Evolutionary conservation across 164 flowering plant species (phyloP).

Genomic region (Tetrastigma voinierianum): DNA sequence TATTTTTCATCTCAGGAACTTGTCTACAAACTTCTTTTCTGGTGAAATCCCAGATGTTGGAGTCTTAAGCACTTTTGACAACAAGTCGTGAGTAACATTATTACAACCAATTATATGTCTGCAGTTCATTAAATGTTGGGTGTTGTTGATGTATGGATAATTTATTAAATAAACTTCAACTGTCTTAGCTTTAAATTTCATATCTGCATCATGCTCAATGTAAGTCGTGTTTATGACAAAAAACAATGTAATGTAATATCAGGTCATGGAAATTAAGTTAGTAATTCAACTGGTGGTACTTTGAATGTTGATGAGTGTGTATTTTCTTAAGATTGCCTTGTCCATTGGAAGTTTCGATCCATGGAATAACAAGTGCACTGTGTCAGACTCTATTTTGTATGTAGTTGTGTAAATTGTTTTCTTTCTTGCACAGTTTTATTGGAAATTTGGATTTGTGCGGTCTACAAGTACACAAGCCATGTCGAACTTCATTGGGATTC

Average conservation of each 20-base stretch:
- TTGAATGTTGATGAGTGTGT: too few species aligned
- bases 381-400: background rate
- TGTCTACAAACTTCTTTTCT: conserved; percentile 85
- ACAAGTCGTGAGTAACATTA: conserved; percentile 61
- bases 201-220: too few species aligned
- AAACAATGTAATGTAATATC: too few species aligned
- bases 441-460: conserved; percentile 97
- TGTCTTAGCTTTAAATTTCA: too few species aligned
- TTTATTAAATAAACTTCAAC: too few species aligned
- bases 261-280: too few species aligned
- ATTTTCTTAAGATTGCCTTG: background rate
- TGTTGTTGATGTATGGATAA: too few species aligned
- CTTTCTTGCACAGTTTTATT: conserved; percentile 47
- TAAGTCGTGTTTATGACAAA: too few species aligned
- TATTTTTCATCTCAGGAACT: conserved; percentile 50
- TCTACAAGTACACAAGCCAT: conserved; percentile 72
- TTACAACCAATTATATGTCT: background rate
- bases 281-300: too few species aligned
- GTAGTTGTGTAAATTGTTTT: background rate
- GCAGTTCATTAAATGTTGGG: too few species aligned
- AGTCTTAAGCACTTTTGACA: conserved; percentile 61
- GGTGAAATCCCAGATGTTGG: conserved; percentile 94
- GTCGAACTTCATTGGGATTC: conserved; percentile 80
- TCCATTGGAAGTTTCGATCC: too few species aligned
- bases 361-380: too few species aligned